Evolutionary conservation across 164 flowering plant species (phyloP).

Genomic region (Magnolia changhungtana): DNA sequence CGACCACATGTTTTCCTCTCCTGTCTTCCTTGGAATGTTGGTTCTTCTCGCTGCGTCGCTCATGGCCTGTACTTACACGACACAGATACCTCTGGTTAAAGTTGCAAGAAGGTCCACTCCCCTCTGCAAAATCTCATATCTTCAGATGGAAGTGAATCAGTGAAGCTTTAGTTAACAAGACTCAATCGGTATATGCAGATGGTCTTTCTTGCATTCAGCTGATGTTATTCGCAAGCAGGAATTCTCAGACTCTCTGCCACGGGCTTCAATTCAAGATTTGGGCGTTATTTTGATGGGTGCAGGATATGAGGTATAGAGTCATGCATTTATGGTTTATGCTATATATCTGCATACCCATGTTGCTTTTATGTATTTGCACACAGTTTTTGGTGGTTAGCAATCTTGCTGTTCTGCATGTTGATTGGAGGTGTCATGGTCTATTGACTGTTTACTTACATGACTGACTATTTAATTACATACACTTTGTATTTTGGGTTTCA

Average conservation of each 20-base stretch:
- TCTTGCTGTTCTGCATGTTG: too few species aligned
- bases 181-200: slow-evolving; percentile 48
- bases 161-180: slow-evolving; percentile 20
- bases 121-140: slow-evolving; percentile 13
- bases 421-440: too few species aligned
- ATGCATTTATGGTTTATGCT: background rate
- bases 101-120: slow-evolving; percentile 82
- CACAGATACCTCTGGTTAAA: slow-evolving; percentile 89
- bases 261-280: slow-evolving; percentile 75
- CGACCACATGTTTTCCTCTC: slow-evolving; percentile 93
- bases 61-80: slow-evolving; percentile 98
- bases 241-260: slow-evolving; percentile 62
- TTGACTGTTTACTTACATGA: too few species aligned
- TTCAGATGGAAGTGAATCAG: slow-evolving; percentile 14
- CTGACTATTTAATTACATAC: too few species aligned
- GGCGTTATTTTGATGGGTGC: slow-evolving; percentile 87
- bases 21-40: slow-evolving; percentile 77
- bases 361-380: background rate
- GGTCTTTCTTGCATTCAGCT: slow-evolving; percentile 68
- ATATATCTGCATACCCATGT: background rate
- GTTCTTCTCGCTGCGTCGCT: slow-evolving; percentile 77
- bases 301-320: slow-evolving; percentile 81
- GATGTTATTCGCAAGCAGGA: slow-evolving; percentile 78
- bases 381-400: too few species aligned
- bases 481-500: too few species aligned